Evolutionary conservation across 495 filamentous ascomycete genomes (phyloP).

Genomic region (Penicillium manginii): DNA sequence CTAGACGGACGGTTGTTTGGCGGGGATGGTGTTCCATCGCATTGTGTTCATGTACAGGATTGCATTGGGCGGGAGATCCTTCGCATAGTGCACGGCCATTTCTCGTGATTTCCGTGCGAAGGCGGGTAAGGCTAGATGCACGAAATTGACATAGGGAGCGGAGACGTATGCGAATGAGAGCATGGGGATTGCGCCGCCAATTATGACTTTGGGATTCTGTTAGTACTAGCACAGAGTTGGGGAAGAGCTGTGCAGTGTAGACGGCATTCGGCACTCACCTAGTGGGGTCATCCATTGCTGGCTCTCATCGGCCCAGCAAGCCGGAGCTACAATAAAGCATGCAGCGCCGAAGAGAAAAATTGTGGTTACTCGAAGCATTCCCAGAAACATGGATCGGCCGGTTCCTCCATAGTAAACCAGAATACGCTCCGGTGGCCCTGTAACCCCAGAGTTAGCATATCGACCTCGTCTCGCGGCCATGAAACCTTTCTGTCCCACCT

Average conservation of each 20-base stretch:
- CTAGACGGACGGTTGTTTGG: constrained; percentile 42
- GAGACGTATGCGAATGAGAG: constrained; percentile 66
- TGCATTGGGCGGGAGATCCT: constrained; percentile 63
- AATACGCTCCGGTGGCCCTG: constrained; percentile 58
- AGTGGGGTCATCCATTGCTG: constrained; percentile 48
- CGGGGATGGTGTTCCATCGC: constrained; percentile 57
- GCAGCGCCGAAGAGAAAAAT: constrained; percentile 71
- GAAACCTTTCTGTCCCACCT: constrained; percentile 32
- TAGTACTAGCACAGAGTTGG: neutral
- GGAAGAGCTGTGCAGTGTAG: too few species aligned
- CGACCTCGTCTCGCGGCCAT: neutral
- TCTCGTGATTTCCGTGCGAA: constrained; percentile 73
- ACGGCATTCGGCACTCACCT: constrained; percentile 38
- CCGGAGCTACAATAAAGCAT: constrained; percentile 61
- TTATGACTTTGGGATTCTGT: constrained; percentile 38
- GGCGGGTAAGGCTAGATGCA: constrained; percentile 69
- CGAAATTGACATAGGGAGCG: constrained; percentile 70
- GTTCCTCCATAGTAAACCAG: constrained; percentile 77
- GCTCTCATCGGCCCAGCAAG: constrained; percentile 54
- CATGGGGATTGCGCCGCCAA: constrained; percentile 66
- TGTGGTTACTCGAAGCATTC: constrained; percentile 68
- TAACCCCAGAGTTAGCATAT: constrained; percentile 19
- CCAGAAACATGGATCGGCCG: constrained; percentile 65
- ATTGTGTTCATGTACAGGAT: constrained; percentile 72
- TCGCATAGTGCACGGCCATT: constrained; percentile 64